These are phyloP conservation scores for Symbiodinium natans DNA, from an alignment of 73 alveolate genomes.

Conservation along the genomic window DNA sequence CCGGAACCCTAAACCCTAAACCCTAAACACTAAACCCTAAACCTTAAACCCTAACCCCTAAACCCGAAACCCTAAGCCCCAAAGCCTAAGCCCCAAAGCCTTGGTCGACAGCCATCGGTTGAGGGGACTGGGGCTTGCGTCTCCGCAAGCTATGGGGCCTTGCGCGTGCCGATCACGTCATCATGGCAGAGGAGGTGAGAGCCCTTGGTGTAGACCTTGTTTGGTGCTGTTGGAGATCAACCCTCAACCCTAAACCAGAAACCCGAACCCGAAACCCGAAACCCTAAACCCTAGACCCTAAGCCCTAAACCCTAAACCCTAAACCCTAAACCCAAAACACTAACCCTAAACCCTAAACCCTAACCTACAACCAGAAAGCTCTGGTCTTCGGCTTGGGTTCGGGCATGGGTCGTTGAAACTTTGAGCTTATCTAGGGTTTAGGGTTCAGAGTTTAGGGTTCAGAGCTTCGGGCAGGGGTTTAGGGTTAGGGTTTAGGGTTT, in stretches of 20 bases:
- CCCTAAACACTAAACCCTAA: no score
- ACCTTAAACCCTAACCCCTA: no score
- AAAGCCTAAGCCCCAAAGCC: no score
- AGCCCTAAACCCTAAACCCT: neutral
- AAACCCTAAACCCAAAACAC: no score
- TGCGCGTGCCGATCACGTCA: constrained; percentile 62
- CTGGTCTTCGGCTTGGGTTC: neutral
- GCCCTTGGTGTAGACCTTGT: constrained; percentile 53
- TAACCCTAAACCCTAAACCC: no score
- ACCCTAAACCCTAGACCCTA: neutral
- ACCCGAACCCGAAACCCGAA: no score
- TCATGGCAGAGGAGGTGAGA: constrained; percentile 66
- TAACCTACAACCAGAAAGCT: neutral
- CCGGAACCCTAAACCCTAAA: no score
- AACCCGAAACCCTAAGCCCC: no score
- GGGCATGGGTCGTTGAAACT: neutral
- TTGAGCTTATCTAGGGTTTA: neutral
- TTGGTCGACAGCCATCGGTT: no score
- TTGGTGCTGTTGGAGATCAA: neutral
- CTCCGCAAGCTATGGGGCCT: no score
- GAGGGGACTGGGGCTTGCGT: no score
- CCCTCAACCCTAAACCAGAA: no score
- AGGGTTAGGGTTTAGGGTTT: neutral
- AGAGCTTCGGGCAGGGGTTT: neutral
- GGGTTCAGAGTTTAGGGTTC: neutral